Percentiles rank a stretch among this genome's conserved stretches.
Conservation (phyloP, 805 yeast genomes). For the Kazachstania psychrophila region DNA sequence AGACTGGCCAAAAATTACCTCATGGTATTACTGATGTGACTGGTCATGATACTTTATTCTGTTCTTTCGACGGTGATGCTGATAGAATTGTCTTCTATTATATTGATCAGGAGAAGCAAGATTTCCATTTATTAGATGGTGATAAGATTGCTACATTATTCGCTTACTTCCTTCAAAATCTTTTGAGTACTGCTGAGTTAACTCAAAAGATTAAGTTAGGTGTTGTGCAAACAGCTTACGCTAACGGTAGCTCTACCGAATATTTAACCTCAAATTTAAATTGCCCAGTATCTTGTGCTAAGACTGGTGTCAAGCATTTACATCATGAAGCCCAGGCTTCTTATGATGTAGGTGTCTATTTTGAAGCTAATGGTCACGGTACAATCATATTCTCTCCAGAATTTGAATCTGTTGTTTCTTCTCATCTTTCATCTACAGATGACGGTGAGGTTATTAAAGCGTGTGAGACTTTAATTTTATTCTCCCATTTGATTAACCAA, state of each 20-base stretch:
- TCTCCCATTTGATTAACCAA: slow-evolving; percentile 77
- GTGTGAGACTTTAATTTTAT: slow-evolving; percentile 40
- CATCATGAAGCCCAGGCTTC: slow-evolving; percentile 79
- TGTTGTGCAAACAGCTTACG: slow-evolving; percentile 95
- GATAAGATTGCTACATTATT: slow-evolving; percentile 85
- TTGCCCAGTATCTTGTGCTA: slow-evolving; percentile 77
- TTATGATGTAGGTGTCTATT: slow-evolving; percentile 87
- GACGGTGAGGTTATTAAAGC: background rate
- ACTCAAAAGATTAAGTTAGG: slow-evolving; percentile 44
- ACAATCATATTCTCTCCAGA: slow-evolving; percentile 72
- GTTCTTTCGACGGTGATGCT: slow-evolving; percentile 96
- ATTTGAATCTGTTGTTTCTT: slow-evolving; percentile 30
- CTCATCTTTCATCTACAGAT: background rate
- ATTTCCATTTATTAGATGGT: slow-evolving; percentile 70
- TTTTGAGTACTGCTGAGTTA: slow-evolving; percentile 39
- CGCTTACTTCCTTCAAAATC: slow-evolving; percentile 54
- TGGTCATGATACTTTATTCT: slow-evolving; percentile 44
- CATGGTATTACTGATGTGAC: slow-evolving; percentile 33
- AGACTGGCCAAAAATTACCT: slow-evolving; percentile 78
- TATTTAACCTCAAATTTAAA: slow-evolving; percentile 52
- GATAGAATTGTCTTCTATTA: slow-evolving; percentile 85
- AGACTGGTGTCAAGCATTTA: slow-evolving; percentile 94
- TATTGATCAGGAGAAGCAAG: slow-evolving; percentile 24
- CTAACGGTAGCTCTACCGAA: slow-evolving; percentile 84
- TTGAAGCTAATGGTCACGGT: slow-evolving; percentile 99